Conservation (phyloP, 768 basidiomycete genomes). For the Xerocomellus chrysenteron region DNA sequence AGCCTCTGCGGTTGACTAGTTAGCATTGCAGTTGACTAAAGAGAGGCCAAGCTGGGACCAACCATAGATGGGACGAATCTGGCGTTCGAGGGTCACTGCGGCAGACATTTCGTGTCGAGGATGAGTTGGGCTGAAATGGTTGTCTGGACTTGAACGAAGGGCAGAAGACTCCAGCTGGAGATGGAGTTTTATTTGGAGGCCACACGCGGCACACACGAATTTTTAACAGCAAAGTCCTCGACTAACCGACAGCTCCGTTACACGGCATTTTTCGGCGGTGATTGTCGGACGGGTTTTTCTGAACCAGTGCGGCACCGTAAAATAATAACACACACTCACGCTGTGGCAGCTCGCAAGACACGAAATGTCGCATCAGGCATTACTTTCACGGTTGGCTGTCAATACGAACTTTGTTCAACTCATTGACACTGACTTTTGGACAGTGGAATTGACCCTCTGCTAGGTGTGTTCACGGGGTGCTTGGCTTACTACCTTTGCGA, state of each 20-base stretch:
- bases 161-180: not conserved
- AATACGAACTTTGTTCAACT: not conserved
- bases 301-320: not conserved
- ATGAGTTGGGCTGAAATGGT: not conserved
- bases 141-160: conserved; percentile 4
- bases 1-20: conserved; percentile 53
- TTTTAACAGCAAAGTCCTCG: conserved; percentile 21
- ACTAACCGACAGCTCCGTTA: conserved; percentile 28
- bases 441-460: conserved; percentile 66
- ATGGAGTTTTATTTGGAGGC: conserved; percentile 1
- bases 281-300: conserved; percentile 9
- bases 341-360: not conserved
- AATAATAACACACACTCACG: not conserved
- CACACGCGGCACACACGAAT: conserved; percentile 15
- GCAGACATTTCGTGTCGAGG: conserved; percentile 42
- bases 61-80: conserved; percentile 87
- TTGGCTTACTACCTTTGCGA: conserved; percentile 82
- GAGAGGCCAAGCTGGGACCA: conserved; percentile 16
- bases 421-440: conserved; percentile 12
- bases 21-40: not conserved
- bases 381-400: conserved; percentile 34
- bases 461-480: conserved; percentile 76
- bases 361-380: conserved; percentile 43
- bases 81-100: conserved; percentile 65
- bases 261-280: conserved; percentile 26